Evolutionary conservation across 1,139 yeast species (phyloP).

Genomic region (Ogataea hybrid): DNA sequence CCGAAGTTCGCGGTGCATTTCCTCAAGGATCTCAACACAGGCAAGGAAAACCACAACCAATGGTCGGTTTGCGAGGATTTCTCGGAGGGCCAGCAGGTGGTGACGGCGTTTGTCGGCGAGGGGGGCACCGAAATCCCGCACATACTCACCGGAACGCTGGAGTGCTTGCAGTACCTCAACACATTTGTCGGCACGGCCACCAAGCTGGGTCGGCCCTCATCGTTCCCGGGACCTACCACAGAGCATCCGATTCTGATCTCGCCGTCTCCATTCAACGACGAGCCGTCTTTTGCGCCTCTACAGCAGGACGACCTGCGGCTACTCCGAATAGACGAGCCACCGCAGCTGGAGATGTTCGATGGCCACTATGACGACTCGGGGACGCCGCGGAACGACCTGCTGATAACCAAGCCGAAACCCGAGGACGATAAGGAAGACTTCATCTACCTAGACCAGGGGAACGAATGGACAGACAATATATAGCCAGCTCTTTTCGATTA

Average conservation of each 20-base stretch:
- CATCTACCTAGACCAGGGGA: constrained; percentile 10
- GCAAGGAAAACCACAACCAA: constrained; percentile 51
- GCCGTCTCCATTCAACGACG: constrained; percentile 18
- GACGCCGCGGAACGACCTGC: constrained; percentile 5
- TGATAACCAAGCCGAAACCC: constrained; percentile 6
- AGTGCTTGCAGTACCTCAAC: constrained; percentile 31
- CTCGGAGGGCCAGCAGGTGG: constrained; percentile 78
- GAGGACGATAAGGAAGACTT: constrained; percentile 10
- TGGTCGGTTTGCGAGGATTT: constrained; percentile 86
- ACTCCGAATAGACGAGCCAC: constrained; percentile 15
- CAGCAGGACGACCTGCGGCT: constrained; percentile 7
- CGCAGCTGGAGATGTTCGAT: constrained; percentile 16
- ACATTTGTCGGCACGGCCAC: constrained; percentile 28
- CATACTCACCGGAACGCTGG: constrained; percentile 33
- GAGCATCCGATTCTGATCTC: constrained; percentile 26
- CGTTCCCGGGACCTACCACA: constrained; percentile 26
- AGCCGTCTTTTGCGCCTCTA: constrained; percentile 10
- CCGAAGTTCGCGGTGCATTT: constrained; percentile 80
- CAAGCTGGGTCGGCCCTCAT: constrained; percentile 20
- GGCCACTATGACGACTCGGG: constrained; percentile 9
- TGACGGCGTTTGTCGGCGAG: constrained; percentile 58
- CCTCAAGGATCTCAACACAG: constrained; percentile 42
- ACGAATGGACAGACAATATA: constrained; percentile 8
- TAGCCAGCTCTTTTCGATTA: constrained; percentile 1
- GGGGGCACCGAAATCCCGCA: constrained; percentile 53